Conservation (phyloP, 129 eudicot species). For the Daucus carota region DNA sequence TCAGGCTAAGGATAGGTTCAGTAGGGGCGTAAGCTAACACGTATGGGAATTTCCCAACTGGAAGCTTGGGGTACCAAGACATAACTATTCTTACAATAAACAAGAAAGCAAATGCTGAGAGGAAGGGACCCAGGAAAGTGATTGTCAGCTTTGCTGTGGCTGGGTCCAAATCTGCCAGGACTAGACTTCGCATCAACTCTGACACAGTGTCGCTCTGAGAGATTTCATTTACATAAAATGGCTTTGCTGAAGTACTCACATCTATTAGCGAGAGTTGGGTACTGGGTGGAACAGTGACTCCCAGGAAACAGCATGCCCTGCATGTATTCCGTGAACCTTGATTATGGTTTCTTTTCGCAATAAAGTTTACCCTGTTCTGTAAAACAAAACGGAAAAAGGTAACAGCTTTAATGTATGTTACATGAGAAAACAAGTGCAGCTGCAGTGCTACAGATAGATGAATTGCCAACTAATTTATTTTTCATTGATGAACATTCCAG, state of each 20-base stretch:
- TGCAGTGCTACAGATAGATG: background rate
- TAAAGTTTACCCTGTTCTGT: slow-evolving; percentile 30
- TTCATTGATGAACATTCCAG: background rate
- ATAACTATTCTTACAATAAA: slow-evolving; percentile 82
- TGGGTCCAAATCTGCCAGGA: slow-evolving; percentile 73
- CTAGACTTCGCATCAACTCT: slow-evolving; percentile 27
- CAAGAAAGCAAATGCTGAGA: slow-evolving; percentile 80
- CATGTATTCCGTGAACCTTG: slow-evolving; percentile 15
- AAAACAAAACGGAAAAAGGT: background rate
- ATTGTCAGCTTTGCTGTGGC: slow-evolving; percentile 83
- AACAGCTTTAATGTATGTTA: background rate
- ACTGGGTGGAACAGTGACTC: slow-evolving; percentile 27
- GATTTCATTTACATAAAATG: slow-evolving; percentile 13
- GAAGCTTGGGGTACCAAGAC: slow-evolving; percentile 99
- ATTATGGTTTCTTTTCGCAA: slow-evolving; percentile 29
- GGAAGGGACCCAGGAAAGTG: slow-evolving; percentile 66
- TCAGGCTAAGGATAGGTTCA: slow-evolving; percentile 65
- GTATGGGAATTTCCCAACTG: slow-evolving; percentile 82
- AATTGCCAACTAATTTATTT: background rate
- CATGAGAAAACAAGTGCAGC: background rate
- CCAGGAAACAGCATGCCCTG: slow-evolving; percentile 28
- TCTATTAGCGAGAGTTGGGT: slow-evolving; percentile 14
- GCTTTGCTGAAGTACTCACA: slow-evolving; percentile 4
- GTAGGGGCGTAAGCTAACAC: slow-evolving; percentile 92
- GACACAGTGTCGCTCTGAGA: slow-evolving; percentile 7